A percentile compares a stretch with the other conserved stretches of the same genome.
phyloP scores from a whole-genome alignment of 805 yeast species.

The Wickerhamomyces bovis region DNA sequence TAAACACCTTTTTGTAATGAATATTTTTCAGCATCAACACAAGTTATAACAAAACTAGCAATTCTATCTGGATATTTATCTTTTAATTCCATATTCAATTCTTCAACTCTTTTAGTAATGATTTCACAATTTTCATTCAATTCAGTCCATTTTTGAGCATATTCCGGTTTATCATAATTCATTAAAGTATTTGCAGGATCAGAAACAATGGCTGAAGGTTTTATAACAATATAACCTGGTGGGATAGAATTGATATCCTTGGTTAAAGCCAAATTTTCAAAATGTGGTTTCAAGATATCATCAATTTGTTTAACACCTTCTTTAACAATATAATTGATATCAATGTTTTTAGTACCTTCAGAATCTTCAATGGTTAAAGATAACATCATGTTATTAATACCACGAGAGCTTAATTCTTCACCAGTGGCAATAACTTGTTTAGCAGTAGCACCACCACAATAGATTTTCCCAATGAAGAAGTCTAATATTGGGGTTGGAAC shows the following conservation, averaged over 20 bases:
- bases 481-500: slow-evolving; percentile 69
- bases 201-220: slow-evolving; percentile 83
- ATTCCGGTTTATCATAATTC: slow-evolving; percentile 51
- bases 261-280: slow-evolving; percentile 44
- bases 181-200: slow-evolving; percentile 70
- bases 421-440: slow-evolving; percentile 70
- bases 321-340: slow-evolving; percentile 50
- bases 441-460: slow-evolving; percentile 85
- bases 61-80: slow-evolving; percentile 53
- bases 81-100: slow-evolving; percentile 45
- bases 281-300: slow-evolving; percentile 64
- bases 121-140: slow-evolving; percentile 61
- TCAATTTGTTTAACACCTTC: slow-evolving; percentile 64
- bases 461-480: slow-evolving; percentile 69
- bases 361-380: slow-evolving; percentile 91
- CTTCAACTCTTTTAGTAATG: slow-evolving; percentile 51
- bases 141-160: slow-evolving; percentile 44
- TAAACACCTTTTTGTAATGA: slow-evolving; percentile 90
- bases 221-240: slow-evolving; percentile 88
- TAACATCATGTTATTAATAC: slow-evolving; percentile 92
- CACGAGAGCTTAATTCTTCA: slow-evolving; percentile 55
- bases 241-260: slow-evolving; percentile 62
- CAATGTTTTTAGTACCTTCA: slow-evolving; percentile 61
- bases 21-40: slow-evolving; percentile 88
- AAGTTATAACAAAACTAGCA: slow-evolving; percentile 69